phyloP scores from a whole-genome alignment of 192 early-diverging fungal genomes.

The Backusella macrospora region DNA sequence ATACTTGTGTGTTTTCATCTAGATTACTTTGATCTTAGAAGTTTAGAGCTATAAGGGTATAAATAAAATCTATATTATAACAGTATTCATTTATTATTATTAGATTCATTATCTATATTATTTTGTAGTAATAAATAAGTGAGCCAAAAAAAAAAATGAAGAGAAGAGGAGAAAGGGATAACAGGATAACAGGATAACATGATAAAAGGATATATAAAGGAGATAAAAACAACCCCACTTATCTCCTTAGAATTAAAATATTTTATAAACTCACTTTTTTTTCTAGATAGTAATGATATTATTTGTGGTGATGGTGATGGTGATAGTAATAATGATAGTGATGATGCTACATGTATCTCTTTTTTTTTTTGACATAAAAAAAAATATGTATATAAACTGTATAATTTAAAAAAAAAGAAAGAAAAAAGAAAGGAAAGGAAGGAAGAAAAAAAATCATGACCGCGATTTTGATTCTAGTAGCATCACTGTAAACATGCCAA shows the following conservation, averaged over 20 bases:
- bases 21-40: too few relatives aligned
- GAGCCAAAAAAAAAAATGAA: neutral
- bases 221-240: constrained; percentile 4
- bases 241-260: constrained; percentile 11
- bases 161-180: neutral
- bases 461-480: constrained; percentile 17
- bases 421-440: too few relatives aligned
- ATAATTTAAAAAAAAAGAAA: neutral
- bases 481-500: constrained; percentile 48
- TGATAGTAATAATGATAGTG: too few relatives aligned
- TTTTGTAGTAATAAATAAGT: too few relatives aligned
- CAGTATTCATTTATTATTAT: too few relatives aligned
- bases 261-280: constrained; percentile 13
- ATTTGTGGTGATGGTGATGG: too few relatives aligned
- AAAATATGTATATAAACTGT: neutral
- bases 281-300: neutral
- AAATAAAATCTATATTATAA: too few relatives aligned
- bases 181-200: too few relatives aligned
- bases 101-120: too few relatives aligned
- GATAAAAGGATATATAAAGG: constrained; percentile 7
- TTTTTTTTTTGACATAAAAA: neutral
- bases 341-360: neutral
- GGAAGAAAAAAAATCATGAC: neutral
- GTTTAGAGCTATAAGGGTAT: too few relatives aligned
- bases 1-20: too few relatives aligned